Percentiles rank a stretch among this genome's conserved stretches.
These are phyloP conservation scores for Ormosia semicastrata DNA, from an alignment of 306 rosid genomes.

Conservation along the genomic window DNA sequence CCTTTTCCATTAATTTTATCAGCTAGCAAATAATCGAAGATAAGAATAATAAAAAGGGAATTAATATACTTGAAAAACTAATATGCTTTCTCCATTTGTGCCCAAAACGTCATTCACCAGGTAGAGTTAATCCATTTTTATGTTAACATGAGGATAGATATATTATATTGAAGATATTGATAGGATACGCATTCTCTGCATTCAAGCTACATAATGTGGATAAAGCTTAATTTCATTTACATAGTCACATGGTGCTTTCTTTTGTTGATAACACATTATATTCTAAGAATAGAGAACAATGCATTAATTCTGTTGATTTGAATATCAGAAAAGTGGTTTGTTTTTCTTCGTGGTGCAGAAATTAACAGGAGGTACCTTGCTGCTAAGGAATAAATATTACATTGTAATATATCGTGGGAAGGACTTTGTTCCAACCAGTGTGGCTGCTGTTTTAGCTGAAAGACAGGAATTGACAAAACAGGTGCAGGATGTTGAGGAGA, in stretches of 20 bases:
- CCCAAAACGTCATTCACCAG: background rate
- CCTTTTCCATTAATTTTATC: background rate
- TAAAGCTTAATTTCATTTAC: constrained; percentile 13
- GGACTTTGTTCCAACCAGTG: constrained; percentile 85
- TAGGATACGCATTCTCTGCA: background rate
- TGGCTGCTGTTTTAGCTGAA: constrained; percentile 74
- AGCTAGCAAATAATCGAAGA: background rate
- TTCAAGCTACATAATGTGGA: constrained; percentile 2
- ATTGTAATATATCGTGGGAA: constrained; percentile 92
- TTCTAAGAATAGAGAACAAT: background rate
- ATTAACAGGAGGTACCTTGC: constrained; percentile 89
- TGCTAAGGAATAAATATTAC: constrained; percentile 85
- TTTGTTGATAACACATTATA: constrained; percentile 9
- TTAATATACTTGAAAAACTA: background rate
- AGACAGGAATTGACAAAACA: constrained; percentile 73
- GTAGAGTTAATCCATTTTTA: background rate
- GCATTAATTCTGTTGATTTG: constrained; percentile 15
- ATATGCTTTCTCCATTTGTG: background rate
- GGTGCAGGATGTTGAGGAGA: constrained; percentile 80
- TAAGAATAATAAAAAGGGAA: background rate
- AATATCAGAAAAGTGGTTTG: background rate
- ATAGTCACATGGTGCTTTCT: background rate
- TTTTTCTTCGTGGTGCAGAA: constrained; percentile 50
- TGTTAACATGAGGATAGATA: background rate
- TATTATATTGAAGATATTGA: background rate